Evolutionary conservation across 106 monocot species (phyloP).

Genomic region (Allium cepa): DNA sequence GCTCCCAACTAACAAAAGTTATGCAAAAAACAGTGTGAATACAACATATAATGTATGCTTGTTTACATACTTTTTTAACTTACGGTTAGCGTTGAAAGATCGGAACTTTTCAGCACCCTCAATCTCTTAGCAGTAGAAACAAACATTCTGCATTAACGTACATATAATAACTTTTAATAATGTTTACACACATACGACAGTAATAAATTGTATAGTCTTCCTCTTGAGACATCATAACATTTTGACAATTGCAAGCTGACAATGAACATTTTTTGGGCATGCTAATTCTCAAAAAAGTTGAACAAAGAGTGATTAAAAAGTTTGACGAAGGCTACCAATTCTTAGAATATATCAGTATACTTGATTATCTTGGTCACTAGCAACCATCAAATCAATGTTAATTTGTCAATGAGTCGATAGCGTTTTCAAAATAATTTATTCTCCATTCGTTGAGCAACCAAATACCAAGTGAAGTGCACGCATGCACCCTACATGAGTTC

Average conservation of each 20-base stretch:
- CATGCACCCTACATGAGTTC: neutral
- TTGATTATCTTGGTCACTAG: neutral
- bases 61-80: conserved; percentile 1
- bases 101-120: conserved; percentile 73
- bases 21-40: neutral
- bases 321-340: too few species aligned
- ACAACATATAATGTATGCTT: neutral
- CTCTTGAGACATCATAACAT: neutral
- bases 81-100: conserved; percentile 44
- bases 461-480: conserved; percentile 5
- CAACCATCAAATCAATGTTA: neutral
- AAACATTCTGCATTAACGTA: conserved; percentile 55
- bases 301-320: too few species aligned
- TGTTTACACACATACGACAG: neutral
- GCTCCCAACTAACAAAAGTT: conserved; percentile 25
- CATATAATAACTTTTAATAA: neutral
- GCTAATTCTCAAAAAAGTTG: too few species aligned
- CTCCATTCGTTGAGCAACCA: conserved; percentile 7
- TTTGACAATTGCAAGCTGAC: neutral
- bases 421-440: neutral
- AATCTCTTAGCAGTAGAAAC: conserved; percentile 58
- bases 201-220: neutral
- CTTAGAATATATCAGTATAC: neutral
- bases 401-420: neutral
- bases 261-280: too few species aligned